Evolutionary conservation across 306 rosid species (phyloP), one percentile per base, ranked within the genome.

Genomic region (Pyrus betulifolia): DNA sequence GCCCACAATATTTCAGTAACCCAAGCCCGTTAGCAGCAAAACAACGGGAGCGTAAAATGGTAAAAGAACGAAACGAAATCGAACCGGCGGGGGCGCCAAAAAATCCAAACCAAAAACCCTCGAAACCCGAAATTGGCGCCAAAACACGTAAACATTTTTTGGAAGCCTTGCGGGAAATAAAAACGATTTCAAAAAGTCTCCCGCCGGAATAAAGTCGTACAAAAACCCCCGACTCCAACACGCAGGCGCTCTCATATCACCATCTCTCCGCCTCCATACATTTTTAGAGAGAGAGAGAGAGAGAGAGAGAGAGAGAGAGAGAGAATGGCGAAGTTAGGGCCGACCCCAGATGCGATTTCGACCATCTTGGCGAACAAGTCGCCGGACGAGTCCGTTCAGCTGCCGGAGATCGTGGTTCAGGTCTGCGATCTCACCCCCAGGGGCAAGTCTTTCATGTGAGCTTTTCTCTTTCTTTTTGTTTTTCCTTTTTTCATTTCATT

Each of bases 401-500:
- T 88, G n/a, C 90, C 91, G 2, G 87, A 87, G 4, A 79, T 96
- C 49, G 85, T 92, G 8, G 87, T 92, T 13, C 98, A 96, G 84
- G 85, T 96, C 61, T 74, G 87, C 49, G 93, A 96, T 86, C 99
- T 96, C 81, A 80, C 70, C 42, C 35, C 82, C 64, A 60, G 76
- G 35, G 99, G 99, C 7, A 89, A 78, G 70, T 84, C 97, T 78
- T 87, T 79, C 82, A 88, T 82, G 98, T 92, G 27, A 84, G 86
- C 61, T 46, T 62, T 62, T 57, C 23, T 7, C 17, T 25, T 40
- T 8, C 3, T 18, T n/a, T 42, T 2, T 0, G 25, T 2, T 14
- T 18, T 9, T 6, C 1, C 2, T 59, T 23, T 61, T 15, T 60
- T 0, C 0, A 0, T 60, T 44, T 19, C 3, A 1, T 44, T 74